phyloP scores from a whole-genome alignment of 179 eudicot species.

The Beta macrorhiza region DNA sequence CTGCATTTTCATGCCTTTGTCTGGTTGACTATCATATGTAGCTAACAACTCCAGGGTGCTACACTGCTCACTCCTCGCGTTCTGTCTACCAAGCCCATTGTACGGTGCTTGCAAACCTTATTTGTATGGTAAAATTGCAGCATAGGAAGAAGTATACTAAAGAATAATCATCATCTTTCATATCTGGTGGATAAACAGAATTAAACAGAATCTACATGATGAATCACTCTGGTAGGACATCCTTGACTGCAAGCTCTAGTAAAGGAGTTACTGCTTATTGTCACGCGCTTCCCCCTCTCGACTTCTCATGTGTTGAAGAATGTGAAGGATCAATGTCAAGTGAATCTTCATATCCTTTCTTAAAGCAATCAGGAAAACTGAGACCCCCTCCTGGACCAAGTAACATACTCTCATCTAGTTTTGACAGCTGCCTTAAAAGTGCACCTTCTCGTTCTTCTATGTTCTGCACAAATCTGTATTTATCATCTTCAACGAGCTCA shows the following conservation, averaged over 20 bases:
- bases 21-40: constrained; percentile 2
- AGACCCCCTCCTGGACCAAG: constrained; percentile 24
- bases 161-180: background rate
- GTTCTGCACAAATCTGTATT: constrained; percentile 46
- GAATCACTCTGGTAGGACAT: constrained; percentile 25
- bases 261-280: constrained; percentile 27
- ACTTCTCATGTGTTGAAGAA: constrained; percentile 19
- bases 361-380: constrained; percentile 21
- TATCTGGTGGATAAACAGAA: background rate
- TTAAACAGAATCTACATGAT: constrained; percentile 19
- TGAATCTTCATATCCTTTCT: constrained; percentile 30
- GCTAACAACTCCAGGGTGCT: background rate
- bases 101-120: background rate
- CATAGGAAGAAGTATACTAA: background rate
- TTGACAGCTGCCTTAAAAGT: constrained; percentile 22
- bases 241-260: constrained; percentile 17
- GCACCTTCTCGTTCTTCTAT: constrained; percentile 37
- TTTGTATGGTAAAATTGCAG: background rate
- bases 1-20: background rate
- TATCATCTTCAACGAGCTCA: constrained; percentile 43
- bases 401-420: constrained; percentile 23
- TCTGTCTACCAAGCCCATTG: constrained; percentile 15
- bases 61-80: constrained; percentile 22
- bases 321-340: constrained; percentile 29
- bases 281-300: constrained; percentile 13